Conservation (phyloP, 768 basidiomycete species). For the Amanita fuliginea region DNA sequence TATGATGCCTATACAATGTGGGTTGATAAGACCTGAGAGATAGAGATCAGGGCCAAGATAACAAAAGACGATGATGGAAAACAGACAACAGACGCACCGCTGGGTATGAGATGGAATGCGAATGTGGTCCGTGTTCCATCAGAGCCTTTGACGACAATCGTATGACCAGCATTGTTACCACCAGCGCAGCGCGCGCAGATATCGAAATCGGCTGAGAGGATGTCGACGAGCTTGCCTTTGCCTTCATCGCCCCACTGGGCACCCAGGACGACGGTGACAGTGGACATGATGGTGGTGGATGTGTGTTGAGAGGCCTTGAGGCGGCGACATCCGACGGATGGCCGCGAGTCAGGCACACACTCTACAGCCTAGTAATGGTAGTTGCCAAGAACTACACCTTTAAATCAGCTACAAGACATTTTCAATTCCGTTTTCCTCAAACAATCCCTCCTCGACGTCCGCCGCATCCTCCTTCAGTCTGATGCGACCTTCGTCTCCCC, state of each 20-base stretch:
- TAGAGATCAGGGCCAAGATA: not conserved
- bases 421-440: no score
- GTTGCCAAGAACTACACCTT: no score
- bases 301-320: no score
- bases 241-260: conserved; percentile 92
- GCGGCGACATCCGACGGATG: no score
- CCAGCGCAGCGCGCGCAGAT: conserved; percentile 95
- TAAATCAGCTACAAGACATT: no score
- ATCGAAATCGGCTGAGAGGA: conserved; percentile 82
- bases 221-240: conserved; percentile 95
- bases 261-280: conserved; percentile 67
- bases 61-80: conserved; percentile 4
- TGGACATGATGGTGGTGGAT: no score
- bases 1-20: conserved; percentile 75
- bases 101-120: conserved; percentile 93
- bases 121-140: conserved; percentile 72
- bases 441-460: no score
- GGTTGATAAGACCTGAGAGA: conserved; percentile 68
- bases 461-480: no score
- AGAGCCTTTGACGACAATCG: conserved; percentile 74
- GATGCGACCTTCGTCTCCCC: no score
- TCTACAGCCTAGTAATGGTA: no score
- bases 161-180: conserved; percentile 98
- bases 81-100: conserved; percentile 41
- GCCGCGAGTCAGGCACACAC: no score